A percentile compares a stretch with the other conserved stretches of the same genome.
These are phyloP conservation scores for Cairneyella variabilis DNA, from an alignment of 495 filamentous ascomycete species.

Conservation along the genomic window DNA sequence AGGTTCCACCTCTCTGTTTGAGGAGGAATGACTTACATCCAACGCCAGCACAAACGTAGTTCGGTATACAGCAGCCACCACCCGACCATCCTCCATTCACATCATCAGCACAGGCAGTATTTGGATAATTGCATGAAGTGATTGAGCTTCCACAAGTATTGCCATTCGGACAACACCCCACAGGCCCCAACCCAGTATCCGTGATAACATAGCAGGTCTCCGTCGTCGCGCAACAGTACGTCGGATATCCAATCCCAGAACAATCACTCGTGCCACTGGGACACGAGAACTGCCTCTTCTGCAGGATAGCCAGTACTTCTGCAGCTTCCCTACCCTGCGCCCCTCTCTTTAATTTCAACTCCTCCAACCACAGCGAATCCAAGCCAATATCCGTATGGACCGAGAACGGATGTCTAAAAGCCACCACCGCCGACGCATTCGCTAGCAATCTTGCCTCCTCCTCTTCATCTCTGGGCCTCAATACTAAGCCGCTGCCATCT, in stretches of 20 bases:
- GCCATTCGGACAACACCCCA: conserved; percentile 83
- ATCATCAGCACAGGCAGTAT: conserved; percentile 62
- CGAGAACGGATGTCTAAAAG: conserved; percentile 19
- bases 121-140: conserved; percentile 56
- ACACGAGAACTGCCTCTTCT: conserved; percentile 63
- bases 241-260: conserved; percentile 60
- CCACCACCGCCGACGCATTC: conserved; percentile 15
- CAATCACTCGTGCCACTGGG: conserved; percentile 67
- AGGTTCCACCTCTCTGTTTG: background rate
- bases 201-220: conserved; percentile 67
- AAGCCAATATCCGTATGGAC: conserved; percentile 15
- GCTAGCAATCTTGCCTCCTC: conserved; percentile 13
- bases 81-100: too few species aligned
- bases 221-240: conserved; percentile 69
- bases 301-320: conserved; percentile 34
- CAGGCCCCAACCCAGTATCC: conserved; percentile 69
- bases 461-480: conserved; percentile 19
- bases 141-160: conserved; percentile 64
- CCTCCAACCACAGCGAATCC: conserved; percentile 17
- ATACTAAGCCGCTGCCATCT: background rate
- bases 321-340: conserved; percentile 13
- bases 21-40: conserved; percentile 58
- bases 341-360: conserved; percentile 7
- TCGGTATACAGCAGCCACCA: conserved; percentile 87
- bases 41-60: conserved; percentile 70